These are phyloP conservation scores for Paecilomyces sp. DNA, from an alignment of 2,329 filamentous ascomycete genomes.

Conservation along the genomic window DNA sequence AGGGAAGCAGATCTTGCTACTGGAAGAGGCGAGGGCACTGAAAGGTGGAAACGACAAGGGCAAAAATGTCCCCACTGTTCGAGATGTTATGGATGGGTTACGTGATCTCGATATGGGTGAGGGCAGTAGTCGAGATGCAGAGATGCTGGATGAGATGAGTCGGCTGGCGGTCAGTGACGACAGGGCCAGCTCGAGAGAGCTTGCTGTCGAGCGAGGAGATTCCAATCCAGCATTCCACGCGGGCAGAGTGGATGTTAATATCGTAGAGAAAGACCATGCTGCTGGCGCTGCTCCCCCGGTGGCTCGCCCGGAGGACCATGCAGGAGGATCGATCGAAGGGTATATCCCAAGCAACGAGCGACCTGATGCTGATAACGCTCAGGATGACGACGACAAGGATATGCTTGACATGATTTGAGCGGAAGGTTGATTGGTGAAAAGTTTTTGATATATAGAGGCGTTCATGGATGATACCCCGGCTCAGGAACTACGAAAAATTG, in stretches of 20 bases:
- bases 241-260: slow-evolving; percentile 25
- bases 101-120: slow-evolving; percentile 12
- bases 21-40: slow-evolving; percentile 52
- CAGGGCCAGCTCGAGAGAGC: slow-evolving; percentile 17
- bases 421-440: slow-evolving; percentile 18
- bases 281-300: slow-evolving; percentile 20
- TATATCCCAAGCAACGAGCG: slow-evolving; percentile 24
- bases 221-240: slow-evolving; percentile 14
- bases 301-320: slow-evolving; percentile 23
- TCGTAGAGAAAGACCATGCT: slow-evolving; percentile 24
- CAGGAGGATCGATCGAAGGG: slow-evolving; percentile 36
- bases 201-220: slow-evolving; percentile 31
- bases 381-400: slow-evolving; percentile 50
- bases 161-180: slow-evolving; percentile 19
- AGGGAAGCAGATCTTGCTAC: slow-evolving; percentile 51
- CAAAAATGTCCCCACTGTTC: slow-evolving; percentile 9
- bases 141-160: slow-evolving; percentile 17
- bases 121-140: slow-evolving; percentile 4
- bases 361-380: slow-evolving; percentile 16
- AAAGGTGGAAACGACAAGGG: slow-evolving; percentile 10
- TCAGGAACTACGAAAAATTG: slow-evolving; percentile 13
- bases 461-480: slow-evolving; percentile 12
- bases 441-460: slow-evolving; percentile 10
- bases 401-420: slow-evolving; percentile 31
- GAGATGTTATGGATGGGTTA: slow-evolving; percentile 20